Evolutionary conservation across 1,284 basidiomycete genomes (phyloP), one percentile per base, ranked within the genome.

Genomic region (Marasmius fiardii): DNA sequence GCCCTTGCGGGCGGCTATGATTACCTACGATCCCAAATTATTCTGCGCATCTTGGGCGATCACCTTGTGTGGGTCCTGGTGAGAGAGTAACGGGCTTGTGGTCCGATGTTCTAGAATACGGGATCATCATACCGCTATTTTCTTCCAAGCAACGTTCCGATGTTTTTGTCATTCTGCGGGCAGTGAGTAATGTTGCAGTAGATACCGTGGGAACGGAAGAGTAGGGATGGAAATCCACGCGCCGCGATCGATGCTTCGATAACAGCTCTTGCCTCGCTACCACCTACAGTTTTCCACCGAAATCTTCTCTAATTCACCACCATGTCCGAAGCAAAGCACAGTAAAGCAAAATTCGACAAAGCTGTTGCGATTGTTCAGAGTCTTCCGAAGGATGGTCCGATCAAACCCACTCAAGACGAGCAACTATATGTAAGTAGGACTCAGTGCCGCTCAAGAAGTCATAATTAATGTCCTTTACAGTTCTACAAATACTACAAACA

Each of bases 401-500:
- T 93, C 70, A 78, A 93, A 77, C 92, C 92, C 14, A 67, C 77
- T 28, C 76, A 82, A 64, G 87, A 90, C 26, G 86, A 91, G 59
- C 83, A 93, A 77, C 87, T 97, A 64, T 80, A 76, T 66, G 94
- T 89, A 68, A 67, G 85, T 72, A 18, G 45, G 50, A 16, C 37
- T 52, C 52, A 50, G 54, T 59, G 20, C 44, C 57, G 53, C 58
- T 62, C 51, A 54, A 37, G 31, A 37, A 50, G n/a, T 43, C 43
- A 31, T 44, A 55, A 45, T 60, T 37, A 43, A 28, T 52, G 54
- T 50, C 34, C 55, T 41, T 43, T 50, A 24, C 67, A 96, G 94
- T 96, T 96, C 79, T 97, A 98, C 80, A 83, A 81, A 65, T 84
- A 88, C 70, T 97, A 80, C 81, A 98, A 97, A 80, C 93, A 95